These are phyloP conservation scores for Fraxinus platypoda DNA, from an alignment of 305 asterid genomes.

Conservation along the genomic window DNA sequence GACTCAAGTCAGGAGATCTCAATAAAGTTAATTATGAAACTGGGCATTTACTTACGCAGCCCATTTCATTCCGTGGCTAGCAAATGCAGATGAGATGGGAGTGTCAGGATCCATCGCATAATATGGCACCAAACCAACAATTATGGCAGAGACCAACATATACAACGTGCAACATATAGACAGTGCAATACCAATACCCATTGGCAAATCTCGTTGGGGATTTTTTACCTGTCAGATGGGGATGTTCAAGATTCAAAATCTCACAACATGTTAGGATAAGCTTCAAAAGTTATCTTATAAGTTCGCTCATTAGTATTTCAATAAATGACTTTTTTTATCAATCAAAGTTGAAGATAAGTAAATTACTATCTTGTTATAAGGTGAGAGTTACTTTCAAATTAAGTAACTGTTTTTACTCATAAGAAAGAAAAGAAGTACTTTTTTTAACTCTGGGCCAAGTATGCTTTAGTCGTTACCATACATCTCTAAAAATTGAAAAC, in stretches of 20 bases:
- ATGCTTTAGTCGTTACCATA: background rate
- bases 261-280: background rate
- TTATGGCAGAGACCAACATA: conserved; percentile 92
- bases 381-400: background rate
- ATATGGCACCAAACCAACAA: conserved; percentile 94
- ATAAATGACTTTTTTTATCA: background rate
- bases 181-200: conserved; percentile 86
- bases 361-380: background rate
- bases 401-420: background rate
- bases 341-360: background rate
- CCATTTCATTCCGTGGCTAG: conserved; percentile 76
- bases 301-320: background rate
- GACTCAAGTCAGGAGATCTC: conserved; percentile 17
- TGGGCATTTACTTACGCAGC: conserved; percentile 72
- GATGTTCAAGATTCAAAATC: background rate
- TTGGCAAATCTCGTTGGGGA: conserved; percentile 92
- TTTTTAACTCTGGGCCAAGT: background rate
- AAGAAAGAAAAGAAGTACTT: background rate
- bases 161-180: conserved; percentile 77
- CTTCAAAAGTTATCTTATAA: background rate
- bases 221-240: conserved; percentile 63
- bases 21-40: background rate
- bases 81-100: conserved; percentile 91
- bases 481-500: background rate
- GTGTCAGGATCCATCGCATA: conserved; percentile 96